Evolutionary conservation across 208 protist genomes (phyloP), one percentile per base, ranked within the genome.

Genomic region (Trypanosoma cruzi): DNA sequence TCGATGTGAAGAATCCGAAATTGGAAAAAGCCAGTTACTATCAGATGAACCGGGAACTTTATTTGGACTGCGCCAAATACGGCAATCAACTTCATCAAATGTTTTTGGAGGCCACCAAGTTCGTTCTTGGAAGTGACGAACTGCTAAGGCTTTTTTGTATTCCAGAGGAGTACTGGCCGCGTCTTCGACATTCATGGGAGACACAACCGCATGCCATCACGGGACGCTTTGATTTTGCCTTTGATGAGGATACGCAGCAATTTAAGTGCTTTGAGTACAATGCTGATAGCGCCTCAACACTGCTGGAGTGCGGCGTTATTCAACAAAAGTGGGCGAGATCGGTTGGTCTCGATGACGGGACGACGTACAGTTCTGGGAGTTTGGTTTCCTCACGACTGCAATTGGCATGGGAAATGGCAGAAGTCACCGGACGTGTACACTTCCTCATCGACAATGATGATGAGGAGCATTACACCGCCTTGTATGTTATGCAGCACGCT

Each of bases 191-290:
- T 63, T 90, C 84, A 49, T 97, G 77, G 73, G 81, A 86, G 66
- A 73, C 82, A 66, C 88, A 95, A 64, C 83, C 81, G 26, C 81
- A 81, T 20, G 82, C 70, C 63, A 90, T 97, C 69, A 88, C 83
- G 18, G 92, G 92, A 32, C 89, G 92, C 64, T 95, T 97, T 73
- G 92, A 97, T 77, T 95, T 97, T 69, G 88, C 82, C 42, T 94
- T 83, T 75, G 84, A 96, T 79, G 85, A 87, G 67, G 66, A 82
- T 29, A 90, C 77, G 18, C 66, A 86, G 26, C 26, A 68, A 31
- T 80, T 97, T 71, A 97, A 97, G 77, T 92, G 88, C 65, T 95
- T 95, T 68, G 92, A 97, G 79, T 97, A 97, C 83, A 97, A 97
- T 78, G 92, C 92, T 7, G 92, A 97, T 64, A 97, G 92, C 73